phyloP scores from a whole-genome alignment of 129 eudicot species.

The Smallanthus sonchifolius region DNA sequence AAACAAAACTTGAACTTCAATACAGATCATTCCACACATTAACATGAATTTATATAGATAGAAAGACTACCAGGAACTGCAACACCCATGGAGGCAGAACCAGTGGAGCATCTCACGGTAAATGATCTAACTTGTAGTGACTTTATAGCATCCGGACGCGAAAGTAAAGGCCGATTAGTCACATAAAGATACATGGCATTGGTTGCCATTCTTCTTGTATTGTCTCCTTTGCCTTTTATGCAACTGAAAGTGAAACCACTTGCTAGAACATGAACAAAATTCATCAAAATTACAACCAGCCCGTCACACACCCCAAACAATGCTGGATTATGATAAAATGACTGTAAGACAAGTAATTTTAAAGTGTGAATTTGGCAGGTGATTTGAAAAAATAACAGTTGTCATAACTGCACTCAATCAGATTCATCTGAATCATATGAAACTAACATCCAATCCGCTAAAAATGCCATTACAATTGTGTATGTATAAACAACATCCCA shows the following conservation, averaged over 20 bases:
- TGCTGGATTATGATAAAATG: not conserved
- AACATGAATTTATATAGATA: not conserved
- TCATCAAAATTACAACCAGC: not conserved
- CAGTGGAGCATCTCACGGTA: constrained; percentile 51
- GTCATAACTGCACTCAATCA: too few species aligned
- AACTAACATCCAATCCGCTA: too few species aligned
- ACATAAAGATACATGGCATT: constrained; percentile 42
- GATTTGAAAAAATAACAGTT: too few species aligned
- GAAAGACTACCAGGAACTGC: not conserved
- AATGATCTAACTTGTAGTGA: constrained; percentile 35
- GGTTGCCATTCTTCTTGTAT: constrained; percentile 24
- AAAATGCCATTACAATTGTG: too few species aligned
- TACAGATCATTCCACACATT: not conserved
- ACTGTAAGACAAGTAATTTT: not conserved
- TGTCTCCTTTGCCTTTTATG: not conserved
- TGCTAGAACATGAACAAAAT: not conserved
- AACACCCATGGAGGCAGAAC: constrained; percentile 38
- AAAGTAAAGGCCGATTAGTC: constrained; percentile 24
- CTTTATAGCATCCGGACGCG: constrained; percentile 16
- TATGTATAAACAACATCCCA: too few species aligned
- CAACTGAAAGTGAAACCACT: too few species aligned
- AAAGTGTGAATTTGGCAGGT: too few species aligned
- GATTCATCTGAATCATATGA: too few species aligned
- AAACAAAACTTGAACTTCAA: not conserved
- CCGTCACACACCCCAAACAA: not conserved